Conservation (phyloP, 768 basidiomycete genomes). For the Pulveroboletus frians region DNA sequence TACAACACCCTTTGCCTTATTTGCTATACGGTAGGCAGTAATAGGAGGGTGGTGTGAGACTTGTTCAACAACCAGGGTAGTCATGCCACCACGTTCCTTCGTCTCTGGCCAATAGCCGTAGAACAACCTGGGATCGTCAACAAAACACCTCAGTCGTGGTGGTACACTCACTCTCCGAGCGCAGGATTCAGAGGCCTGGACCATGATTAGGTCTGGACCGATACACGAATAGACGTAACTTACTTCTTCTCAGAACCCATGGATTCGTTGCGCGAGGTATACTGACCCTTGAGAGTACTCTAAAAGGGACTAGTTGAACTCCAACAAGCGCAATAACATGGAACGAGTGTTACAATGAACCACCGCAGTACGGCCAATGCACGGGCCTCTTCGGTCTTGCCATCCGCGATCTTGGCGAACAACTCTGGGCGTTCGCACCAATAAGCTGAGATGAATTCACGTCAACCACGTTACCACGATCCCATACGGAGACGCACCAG, state of each 20-base stretch:
- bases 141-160: background rate
- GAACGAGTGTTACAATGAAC: constrained; percentile 68
- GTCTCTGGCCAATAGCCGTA: constrained; percentile 83
- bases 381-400: constrained; percentile 65
- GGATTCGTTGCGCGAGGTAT: constrained; percentile 90
- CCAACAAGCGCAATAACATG: background rate
- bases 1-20: constrained; percentile 66
- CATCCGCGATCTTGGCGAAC: constrained; percentile 83
- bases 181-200: constrained; percentile 90
- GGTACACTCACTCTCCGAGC: constrained; percentile 71
- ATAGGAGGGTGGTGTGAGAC: constrained; percentile 94
- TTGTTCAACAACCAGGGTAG: constrained; percentile 83
- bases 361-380: constrained; percentile 81
- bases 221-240: constrained; percentile 19
- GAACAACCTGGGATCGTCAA: constrained; percentile 53
- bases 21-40: constrained; percentile 84
- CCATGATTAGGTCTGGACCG: constrained; percentile 10
- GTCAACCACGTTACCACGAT: background rate
- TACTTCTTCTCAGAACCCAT: constrained; percentile 98
- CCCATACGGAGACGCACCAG: constrained; percentile 45
- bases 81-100: constrained; percentile 65
- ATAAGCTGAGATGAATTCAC: constrained; percentile 54
- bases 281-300: constrained; percentile 93
- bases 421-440: constrained; percentile 94
- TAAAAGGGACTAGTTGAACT: constrained; percentile 23